phyloP scores from a whole-genome alignment of 768 basidiomycete genomes.

The Coprinopsis marcescibilis region DNA sequence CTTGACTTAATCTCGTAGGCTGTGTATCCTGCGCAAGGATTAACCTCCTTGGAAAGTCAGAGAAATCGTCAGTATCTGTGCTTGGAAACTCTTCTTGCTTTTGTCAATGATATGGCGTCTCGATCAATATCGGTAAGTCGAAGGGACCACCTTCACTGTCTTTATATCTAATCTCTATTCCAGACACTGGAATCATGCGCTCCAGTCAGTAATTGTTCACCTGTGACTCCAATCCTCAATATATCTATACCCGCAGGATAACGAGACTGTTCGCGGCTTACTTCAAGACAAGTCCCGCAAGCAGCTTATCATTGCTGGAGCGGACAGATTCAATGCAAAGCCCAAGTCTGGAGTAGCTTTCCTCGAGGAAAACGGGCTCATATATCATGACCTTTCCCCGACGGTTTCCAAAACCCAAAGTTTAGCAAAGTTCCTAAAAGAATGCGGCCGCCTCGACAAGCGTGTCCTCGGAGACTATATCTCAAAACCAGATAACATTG shows the following conservation, averaged over 20 bases:
- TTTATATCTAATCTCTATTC: slow-evolving; percentile 9
- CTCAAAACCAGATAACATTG: slow-evolving; percentile 81
- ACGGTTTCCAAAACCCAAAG: slow-evolving; percentile 55
- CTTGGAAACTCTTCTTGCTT: slow-evolving; percentile 80
- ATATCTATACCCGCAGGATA: slow-evolving; percentile 34
- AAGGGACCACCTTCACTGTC: slow-evolving; percentile 5
- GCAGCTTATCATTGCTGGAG: slow-evolving; percentile 77
- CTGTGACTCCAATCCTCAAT: neutral
- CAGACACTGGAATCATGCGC: slow-evolving; percentile 57
- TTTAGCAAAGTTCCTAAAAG: slow-evolving; percentile 83
- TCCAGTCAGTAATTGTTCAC: slow-evolving; percentile 49
- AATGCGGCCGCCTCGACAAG: slow-evolving; percentile 83
- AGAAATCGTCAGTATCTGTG: slow-evolving; percentile 83
- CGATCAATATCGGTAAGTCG: slow-evolving; percentile 42
- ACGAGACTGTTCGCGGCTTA: slow-evolving; percentile 50
- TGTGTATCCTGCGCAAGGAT: slow-evolving; percentile 66
- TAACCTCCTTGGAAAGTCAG: slow-evolving; percentile 53
- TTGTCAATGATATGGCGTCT: slow-evolving; percentile 82
- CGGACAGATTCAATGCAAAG: slow-evolving; percentile 84
- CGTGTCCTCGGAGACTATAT: slow-evolving; percentile 90
- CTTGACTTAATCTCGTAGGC: slow-evolving; percentile 47
- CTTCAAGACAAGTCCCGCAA: slow-evolving; percentile 77
- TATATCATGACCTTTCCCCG: slow-evolving; percentile 60
- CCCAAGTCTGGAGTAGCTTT: slow-evolving; percentile 88
- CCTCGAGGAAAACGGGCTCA: slow-evolving; percentile 88